Conservation (phyloP, 164 flowering plant genomes). For the Piper longum region DNA sequence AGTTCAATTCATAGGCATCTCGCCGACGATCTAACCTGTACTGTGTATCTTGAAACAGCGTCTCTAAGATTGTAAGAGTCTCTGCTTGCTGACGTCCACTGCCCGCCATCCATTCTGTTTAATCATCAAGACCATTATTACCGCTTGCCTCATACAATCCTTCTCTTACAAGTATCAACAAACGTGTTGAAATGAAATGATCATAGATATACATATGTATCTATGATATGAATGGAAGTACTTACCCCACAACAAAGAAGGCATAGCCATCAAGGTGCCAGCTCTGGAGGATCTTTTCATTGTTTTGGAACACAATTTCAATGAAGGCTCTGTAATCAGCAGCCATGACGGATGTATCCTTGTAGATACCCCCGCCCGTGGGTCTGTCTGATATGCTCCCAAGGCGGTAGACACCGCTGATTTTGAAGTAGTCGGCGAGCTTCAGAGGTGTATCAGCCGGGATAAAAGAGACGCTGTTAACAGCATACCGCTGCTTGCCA, state of each 20-base stretch:
- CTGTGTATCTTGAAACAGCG: slow-evolving; percentile 52
- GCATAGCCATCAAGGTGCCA: slow-evolving; percentile 78
- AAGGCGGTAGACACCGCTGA: slow-evolving; percentile 51
- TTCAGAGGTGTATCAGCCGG: slow-evolving; percentile 76
- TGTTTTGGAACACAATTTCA: slow-evolving; percentile 72
- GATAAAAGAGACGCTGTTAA: slow-evolving; percentile 67
- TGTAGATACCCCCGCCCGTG: slow-evolving; percentile 13
- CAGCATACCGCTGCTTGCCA: slow-evolving; percentile 58
- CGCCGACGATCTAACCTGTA: slow-evolving; percentile 34
- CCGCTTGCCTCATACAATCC: no score
- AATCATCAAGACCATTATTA: not conserved
- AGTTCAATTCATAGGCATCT: not conserved
- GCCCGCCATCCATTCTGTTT: slow-evolving; percentile 66
- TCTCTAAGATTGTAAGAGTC: slow-evolving; percentile 55
- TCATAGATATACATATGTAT: not conserved
- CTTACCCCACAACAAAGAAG: slow-evolving; percentile 82
- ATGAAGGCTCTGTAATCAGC: slow-evolving; percentile 54
- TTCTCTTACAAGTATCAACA: not conserved
- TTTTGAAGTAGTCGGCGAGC: slow-evolving; percentile 68
- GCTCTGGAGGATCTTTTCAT: slow-evolving; percentile 44
- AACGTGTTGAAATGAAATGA: not conserved
- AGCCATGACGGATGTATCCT: slow-evolving; percentile 63
- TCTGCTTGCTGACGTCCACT: slow-evolving; percentile 46
- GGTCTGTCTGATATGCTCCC: slow-evolving; percentile 61
- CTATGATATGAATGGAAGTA: not conserved